phyloP scores from a whole-genome alignment of 177 flowering plant species.

The Vitis hybrid region DNA sequence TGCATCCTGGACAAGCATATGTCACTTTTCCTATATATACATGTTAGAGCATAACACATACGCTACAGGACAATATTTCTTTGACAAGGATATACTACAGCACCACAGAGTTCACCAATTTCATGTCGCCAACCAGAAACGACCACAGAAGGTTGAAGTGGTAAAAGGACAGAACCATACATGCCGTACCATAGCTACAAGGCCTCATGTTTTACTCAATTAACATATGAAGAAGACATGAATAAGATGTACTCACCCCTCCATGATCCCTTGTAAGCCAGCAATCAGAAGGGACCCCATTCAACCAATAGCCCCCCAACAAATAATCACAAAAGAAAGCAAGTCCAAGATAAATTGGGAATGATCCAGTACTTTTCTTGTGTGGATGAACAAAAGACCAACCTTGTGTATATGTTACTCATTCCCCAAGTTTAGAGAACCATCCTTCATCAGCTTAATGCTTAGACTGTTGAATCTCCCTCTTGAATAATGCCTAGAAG shows the following conservation, averaged over 20 bases:
- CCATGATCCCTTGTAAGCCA: conserved; percentile 15
- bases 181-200: conserved; percentile 14
- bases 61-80: neutral
- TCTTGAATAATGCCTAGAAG: conserved; percentile 71
- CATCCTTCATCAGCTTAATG: conserved; percentile 67
- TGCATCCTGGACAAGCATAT: neutral
- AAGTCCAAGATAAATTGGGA: conserved; percentile 14
- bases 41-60: conserved; percentile 4
- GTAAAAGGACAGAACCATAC: conserved; percentile 18
- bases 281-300: conserved; percentile 13
- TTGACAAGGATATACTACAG: conserved; percentile 16
- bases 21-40: neutral
- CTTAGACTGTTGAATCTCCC: conserved; percentile 78
- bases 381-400: conserved; percentile 9
- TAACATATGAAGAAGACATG: conserved; percentile 12
- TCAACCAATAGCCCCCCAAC: conserved; percentile 11
- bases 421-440: conserved; percentile 60
- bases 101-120: conserved; percentile 10
- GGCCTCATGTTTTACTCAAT: conserved; percentile 8
- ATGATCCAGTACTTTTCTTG: conserved; percentile 5
- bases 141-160: conserved; percentile 18
- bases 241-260: conserved; percentile 12
- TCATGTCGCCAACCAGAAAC: conserved; percentile 15
- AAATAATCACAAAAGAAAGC: conserved; percentile 27
- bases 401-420: conserved; percentile 17